Evolutionary conservation across 148 eudicot species (phyloP), one percentile per base, ranked within the genome.

Genomic region (Chenopodium formosanum): DNA sequence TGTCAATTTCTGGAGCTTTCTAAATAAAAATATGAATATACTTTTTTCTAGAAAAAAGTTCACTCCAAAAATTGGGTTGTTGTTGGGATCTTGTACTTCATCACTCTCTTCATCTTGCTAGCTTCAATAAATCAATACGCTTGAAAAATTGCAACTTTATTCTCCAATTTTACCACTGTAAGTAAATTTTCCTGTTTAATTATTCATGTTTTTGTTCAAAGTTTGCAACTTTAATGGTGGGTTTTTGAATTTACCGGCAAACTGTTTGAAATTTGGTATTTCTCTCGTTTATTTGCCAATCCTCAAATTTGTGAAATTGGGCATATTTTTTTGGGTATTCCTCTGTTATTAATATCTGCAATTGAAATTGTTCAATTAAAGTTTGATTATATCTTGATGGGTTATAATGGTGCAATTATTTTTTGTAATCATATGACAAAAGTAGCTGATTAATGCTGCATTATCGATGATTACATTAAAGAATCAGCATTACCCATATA

Each of bases 1-100:
- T 80, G 82, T 29, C 82, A 44, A 12, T 44, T 40, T 72, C 82
- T 80, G 70, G 77, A 80, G 71, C 69, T 16, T 2, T 80, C 82
- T 48, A 34, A 19, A 25, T 34, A 34, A 34, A 34, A 34, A 34
- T 34, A 34, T 34, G 37, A 34, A 34, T 4, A 34, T 34, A 23
- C 23, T 34, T 2, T 34, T 34, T 34, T 34, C 19, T 34, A 53
- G 11, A 53, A 0, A 53, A 13, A 53, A 3, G 3, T 4, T 46
- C 32, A 27, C 72, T 23, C 78, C 60, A 53, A 13, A 53, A 53
- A 14, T 48, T 48, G 52, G 52, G 52, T 1, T 9, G 52, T 48
- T 48, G 37, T 34, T 34, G 37, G 37, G 37, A 34, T 34, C 37
- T 34, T 34, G 37, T 34, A 34, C 52, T 48, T 48, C 52, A 48